These are phyloP conservation scores for Ophiostoma pallidulum DNA, from an alignment of 2,329 filamentous ascomycete genomes.

Conservation along the genomic window DNA sequence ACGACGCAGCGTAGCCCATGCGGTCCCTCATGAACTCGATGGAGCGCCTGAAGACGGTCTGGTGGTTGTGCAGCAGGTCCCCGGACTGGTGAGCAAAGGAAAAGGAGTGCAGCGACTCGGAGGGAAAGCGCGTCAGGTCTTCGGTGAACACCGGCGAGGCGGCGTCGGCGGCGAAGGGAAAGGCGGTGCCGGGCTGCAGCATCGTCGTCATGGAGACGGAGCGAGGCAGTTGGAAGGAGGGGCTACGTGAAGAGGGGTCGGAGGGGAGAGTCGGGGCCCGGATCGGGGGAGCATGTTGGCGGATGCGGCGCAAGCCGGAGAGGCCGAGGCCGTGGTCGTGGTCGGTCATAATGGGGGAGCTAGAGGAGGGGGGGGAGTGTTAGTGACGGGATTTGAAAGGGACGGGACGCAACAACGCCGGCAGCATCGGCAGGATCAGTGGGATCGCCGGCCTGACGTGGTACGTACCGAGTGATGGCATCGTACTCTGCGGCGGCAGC, in stretches of 20 bases:
- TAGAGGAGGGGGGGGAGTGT: constrained; percentile 29
- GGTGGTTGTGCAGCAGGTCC: constrained; percentile 80
- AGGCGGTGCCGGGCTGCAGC: constrained; percentile 38
- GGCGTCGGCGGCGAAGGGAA: constrained; percentile 47
- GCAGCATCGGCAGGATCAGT: too few relatives aligned
- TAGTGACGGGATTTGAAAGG: not conserved
- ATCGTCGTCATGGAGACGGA: constrained; percentile 64
- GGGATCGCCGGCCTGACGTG: too few relatives aligned
- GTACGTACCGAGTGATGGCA: constrained; percentile 60
- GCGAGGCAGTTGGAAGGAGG: constrained; percentile 50
- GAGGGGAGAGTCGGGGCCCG: constrained; percentile 58
- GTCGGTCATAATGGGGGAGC: constrained; percentile 73
- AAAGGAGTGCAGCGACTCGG: constrained; percentile 94
- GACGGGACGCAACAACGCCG: too few relatives aligned
- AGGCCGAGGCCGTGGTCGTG: constrained; percentile 80
- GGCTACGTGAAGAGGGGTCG: constrained; percentile 52
- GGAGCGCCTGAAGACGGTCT: constrained; percentile 86
- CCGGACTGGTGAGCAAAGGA: constrained; percentile 95
- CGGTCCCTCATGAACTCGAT: constrained; percentile 96
- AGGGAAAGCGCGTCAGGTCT: constrained; percentile 85
- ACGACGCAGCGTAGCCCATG: constrained; percentile 58
- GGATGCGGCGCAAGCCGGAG: constrained; percentile 85
- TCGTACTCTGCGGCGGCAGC: constrained; percentile 55
- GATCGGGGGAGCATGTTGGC: constrained; percentile 62
- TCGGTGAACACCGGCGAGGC: constrained; percentile 68